phyloP scores from a whole-genome alignment of 352 stramenopile genomes.

The Plasmopara muralis region DNA sequence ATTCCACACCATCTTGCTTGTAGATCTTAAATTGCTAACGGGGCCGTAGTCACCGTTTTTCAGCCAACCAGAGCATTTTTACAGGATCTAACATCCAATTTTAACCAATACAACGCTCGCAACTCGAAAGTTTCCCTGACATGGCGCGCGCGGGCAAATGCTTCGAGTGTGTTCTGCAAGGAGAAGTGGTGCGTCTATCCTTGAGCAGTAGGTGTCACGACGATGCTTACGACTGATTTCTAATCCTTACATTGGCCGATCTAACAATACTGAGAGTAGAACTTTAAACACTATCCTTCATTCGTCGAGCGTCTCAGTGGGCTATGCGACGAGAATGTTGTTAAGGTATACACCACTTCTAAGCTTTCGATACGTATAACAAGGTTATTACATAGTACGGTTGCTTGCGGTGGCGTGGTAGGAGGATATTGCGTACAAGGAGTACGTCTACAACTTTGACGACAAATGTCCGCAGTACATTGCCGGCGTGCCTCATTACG shows the following conservation, averaged over 20 bases:
- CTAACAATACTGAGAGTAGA: slow-evolving; percentile 21
- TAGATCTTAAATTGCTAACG: no score
- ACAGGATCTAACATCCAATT: slow-evolving; percentile 5
- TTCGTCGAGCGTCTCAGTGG: slow-evolving; percentile 76
- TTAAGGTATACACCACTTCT: slow-evolving; percentile 41
- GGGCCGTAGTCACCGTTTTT: no score
- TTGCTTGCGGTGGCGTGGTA: slow-evolving; percentile 7
- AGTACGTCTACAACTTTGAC: slow-evolving; percentile 87
- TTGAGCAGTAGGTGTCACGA: not conserved
- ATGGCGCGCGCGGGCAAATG: slow-evolving; percentile 69
- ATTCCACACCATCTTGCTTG: slow-evolving; percentile 72
- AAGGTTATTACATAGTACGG: not conserved
- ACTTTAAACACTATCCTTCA: slow-evolving; percentile 75
- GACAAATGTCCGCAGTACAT: slow-evolving; percentile 85
- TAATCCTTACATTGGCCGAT: no score
- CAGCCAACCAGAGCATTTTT: no score
- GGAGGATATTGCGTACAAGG: slow-evolving; percentile 85
- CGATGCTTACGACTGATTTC: not conserved
- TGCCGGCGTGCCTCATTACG: slow-evolving; percentile 76
- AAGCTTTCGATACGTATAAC: not conserved
- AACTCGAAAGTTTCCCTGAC: not conserved
- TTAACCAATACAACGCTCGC: slow-evolving; percentile 16
- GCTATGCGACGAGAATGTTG: slow-evolving; percentile 70
- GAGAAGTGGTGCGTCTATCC: slow-evolving; percentile 56
- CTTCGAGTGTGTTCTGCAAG: slow-evolving; percentile 79